Percentiles rank a stretch among this genome's conserved stretches.
Evolutionary conservation across 129 eudicot species (phyloP).

Genomic region (Glebionis coronaria): DNA sequence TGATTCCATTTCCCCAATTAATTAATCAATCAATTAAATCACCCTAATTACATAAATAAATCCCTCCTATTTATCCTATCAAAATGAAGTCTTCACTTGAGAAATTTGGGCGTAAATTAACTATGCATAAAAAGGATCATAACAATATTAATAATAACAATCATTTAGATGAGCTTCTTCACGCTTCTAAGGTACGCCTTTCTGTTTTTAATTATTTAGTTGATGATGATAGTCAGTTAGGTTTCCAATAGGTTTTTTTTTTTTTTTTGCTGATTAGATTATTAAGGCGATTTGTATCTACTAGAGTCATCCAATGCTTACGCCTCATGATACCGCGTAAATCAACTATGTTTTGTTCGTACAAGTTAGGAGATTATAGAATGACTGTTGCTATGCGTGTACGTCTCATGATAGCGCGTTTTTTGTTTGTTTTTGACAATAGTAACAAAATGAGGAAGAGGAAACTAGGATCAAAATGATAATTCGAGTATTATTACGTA

Average conservation of each 20-base stretch:
- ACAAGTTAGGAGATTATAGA: too few species aligned
- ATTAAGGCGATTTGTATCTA: slow-evolving; percentile 3
- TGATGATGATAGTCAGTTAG: slow-evolving; percentile 10
- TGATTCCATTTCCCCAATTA: slow-evolving; percentile 13
- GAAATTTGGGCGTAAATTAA: slow-evolving; percentile 60
- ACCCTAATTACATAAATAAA: not conserved
- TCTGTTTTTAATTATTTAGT: not conserved
- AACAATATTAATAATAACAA: slow-evolving; percentile 42
- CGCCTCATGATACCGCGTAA: too few species aligned
- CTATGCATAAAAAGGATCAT: slow-evolving; percentile 48
- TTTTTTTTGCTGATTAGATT: not conserved
- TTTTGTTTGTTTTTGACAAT: too few species aligned
- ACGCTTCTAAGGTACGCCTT: slow-evolving; percentile 66
- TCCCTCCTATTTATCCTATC: too few species aligned
- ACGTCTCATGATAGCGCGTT: too few species aligned
- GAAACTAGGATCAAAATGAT: too few species aligned
- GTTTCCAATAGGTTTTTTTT: too few species aligned
- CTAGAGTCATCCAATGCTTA: not conserved
- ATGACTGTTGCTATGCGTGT: too few species aligned
- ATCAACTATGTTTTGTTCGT: too few species aligned
- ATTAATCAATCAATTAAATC: slow-evolving; percentile 17
- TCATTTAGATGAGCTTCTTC: slow-evolving; percentile 55
- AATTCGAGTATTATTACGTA: too few species aligned
- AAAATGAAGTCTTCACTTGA: slow-evolving; percentile 75
- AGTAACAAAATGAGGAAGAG: too few species aligned